Evolutionary conservation across 225 moss, liverwort and hornwort species (phyloP).

Genomic region (Lunularia cruciata): DNA sequence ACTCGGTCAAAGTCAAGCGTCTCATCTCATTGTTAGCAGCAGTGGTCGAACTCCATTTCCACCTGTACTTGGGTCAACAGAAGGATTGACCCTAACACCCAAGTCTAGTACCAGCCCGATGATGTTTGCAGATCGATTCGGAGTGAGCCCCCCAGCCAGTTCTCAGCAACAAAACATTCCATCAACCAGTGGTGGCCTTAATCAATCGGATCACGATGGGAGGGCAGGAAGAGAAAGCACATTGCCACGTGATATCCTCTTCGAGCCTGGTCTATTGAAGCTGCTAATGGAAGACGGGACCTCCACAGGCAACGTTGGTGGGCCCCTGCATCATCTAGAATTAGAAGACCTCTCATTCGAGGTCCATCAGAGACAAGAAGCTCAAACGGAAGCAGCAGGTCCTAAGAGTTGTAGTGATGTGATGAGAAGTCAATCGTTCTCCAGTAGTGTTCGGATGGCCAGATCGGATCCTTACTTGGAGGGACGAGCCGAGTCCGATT

Average conservation of each 20-base stretch:
- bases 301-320: background rate
- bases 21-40: background rate
- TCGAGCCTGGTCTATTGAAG: conserved; percentile 7
- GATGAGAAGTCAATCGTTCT: background rate
- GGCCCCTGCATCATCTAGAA: background rate
- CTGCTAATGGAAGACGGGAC: conserved; percentile 9
- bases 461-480: background rate
- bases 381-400: background rate
- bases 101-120: background rate
- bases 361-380: background rate
- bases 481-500: conserved; percentile 19
- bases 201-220: background rate
- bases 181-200: background rate
- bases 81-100: background rate
- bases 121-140: background rate
- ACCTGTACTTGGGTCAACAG: background rate
- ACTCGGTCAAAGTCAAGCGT: conserved; percentile 7
- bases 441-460: background rate
- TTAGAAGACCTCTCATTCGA: conserved; percentile 1
- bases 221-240: background rate
- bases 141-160: background rate
- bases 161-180: conserved; percentile 9
- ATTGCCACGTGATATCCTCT: conserved; percentile 15
- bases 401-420: background rate
- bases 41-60: background rate